Percentiles rank a stretch among this genome's conserved stretches.
These are phyloP conservation scores for Mucor mucedo DNA, from an alignment of 371 early-diverging fungal genomes.

Conservation along the genomic window DNA sequence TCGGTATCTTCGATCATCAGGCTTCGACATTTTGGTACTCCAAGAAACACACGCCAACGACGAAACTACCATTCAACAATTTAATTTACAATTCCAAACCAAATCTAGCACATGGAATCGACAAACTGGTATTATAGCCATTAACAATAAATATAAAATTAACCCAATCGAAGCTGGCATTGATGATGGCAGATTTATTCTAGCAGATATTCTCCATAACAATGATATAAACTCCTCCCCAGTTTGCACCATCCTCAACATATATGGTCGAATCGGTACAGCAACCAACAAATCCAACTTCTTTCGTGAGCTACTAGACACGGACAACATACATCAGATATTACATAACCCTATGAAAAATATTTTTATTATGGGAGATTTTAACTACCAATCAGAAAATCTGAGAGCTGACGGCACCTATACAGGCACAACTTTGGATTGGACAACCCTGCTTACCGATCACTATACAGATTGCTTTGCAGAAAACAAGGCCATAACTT, in stretches of 20 bases:
- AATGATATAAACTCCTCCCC: too few species aligned
- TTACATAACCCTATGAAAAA: not conserved
- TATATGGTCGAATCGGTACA: not conserved
- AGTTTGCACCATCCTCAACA: too few species aligned
- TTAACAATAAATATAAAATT: not conserved
- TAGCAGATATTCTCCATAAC: too few species aligned
- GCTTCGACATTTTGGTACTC: constrained; percentile 3
- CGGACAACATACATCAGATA: not conserved
- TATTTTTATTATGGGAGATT: not conserved
- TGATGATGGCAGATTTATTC: constrained; percentile 2
- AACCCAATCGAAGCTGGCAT: not conserved
- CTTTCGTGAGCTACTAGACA: not conserved
- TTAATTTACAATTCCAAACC: constrained; percentile 4
- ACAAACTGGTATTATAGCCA: constrained; percentile 7
- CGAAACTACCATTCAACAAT: not conserved
- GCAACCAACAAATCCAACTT: not conserved
- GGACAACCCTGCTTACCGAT: not conserved
- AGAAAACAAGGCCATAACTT: not conserved
- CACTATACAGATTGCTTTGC: not conserved
- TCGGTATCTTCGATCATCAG: constrained; percentile 6
- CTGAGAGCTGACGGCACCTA: not conserved
- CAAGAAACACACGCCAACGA: constrained; percentile 20
- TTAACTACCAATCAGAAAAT: not conserved
- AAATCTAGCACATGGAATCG: not conserved
- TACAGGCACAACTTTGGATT: not conserved